phyloP scores from a whole-genome alignment of 2,329 filamentous ascomycete genomes.

The Ceratocystis papillata region DNA sequence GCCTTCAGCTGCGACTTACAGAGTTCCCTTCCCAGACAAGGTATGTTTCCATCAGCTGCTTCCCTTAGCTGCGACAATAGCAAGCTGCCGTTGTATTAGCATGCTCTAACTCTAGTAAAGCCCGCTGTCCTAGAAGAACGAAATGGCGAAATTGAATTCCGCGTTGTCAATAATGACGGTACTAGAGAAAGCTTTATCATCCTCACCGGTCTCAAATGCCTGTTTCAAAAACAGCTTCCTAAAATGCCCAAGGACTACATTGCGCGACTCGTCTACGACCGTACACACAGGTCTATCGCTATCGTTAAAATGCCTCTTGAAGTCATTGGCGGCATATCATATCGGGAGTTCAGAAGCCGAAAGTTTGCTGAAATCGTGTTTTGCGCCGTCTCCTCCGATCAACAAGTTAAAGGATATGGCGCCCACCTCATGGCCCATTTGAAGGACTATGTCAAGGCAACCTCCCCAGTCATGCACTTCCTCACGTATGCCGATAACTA shows the following conservation, averaged over 20 bases:
- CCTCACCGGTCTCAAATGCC: conserved; percentile 88
- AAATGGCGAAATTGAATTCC: conserved; percentile 88
- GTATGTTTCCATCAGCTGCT: neutral
- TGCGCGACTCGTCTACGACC: conserved; percentile 90
- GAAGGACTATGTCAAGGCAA: conserved; percentile 96
- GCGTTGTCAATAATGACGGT: conserved; percentile 95
- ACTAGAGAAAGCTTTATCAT: conserved; percentile 82
- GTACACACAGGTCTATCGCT: conserved; percentile 89
- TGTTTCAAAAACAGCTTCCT: conserved; percentile 95
- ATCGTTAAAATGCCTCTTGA: conserved; percentile 95
- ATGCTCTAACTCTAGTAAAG: conserved; percentile 33
- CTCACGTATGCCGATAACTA: conserved; percentile 98
- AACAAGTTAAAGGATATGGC: conserved; percentile 97
- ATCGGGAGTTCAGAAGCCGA: conserved; percentile 82
- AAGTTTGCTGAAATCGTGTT: conserved; percentile 98
- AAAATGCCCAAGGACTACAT: conserved; percentile 99
- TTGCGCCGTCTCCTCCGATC: conserved; percentile 92
- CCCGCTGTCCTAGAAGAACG: conserved; percentile 89
- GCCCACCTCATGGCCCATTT: conserved; percentile 96
- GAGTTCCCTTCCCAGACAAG: conserved; percentile 8
- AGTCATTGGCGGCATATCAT: conserved; percentile 94
- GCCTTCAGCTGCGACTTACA: neutral
- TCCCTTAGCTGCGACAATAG: neutral
- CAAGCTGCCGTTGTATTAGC: neutral
- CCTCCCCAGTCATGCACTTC: conserved; percentile 95